These are phyloP conservation scores for Incumbomyces delicatus DNA, from an alignment of 2,329 filamentous ascomycete genomes.

Conservation along the genomic window DNA sequence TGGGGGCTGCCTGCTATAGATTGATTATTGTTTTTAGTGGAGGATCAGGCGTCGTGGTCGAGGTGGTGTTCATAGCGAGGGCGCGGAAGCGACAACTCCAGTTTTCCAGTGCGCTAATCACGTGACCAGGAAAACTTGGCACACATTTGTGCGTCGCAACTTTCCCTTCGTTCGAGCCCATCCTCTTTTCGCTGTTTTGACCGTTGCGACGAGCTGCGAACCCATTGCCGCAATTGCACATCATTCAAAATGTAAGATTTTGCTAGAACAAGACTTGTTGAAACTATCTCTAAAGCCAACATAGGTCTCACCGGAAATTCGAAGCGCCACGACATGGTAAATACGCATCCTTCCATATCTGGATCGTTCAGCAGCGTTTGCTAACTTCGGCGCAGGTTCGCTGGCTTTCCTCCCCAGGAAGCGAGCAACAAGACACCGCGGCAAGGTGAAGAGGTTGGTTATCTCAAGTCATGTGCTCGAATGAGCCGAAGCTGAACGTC, in stretches of 20 bases:
- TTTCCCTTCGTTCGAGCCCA: too few relatives aligned
- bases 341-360: slow-evolving; percentile 1
- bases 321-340: slow-evolving; percentile 94
- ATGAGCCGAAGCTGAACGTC: slow-evolving; percentile 22
- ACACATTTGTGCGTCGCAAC: too few relatives aligned
- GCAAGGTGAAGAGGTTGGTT: slow-evolving; percentile 92
- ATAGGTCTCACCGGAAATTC: slow-evolving; percentile 54
- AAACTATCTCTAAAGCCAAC: slow-evolving; percentile 1
- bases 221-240: neutral
- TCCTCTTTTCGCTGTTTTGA: neutral
- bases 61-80: too few relatives aligned
- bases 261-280: neutral
- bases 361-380: slow-evolving; percentile 15
- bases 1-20: too few relatives aligned
- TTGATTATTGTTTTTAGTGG: too few relatives aligned
- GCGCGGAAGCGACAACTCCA: too few relatives aligned
- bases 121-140: too few relatives aligned
- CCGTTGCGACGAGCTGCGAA: neutral
- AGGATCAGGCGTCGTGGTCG: too few relatives aligned
- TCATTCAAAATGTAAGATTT: slow-evolving; percentile 3
- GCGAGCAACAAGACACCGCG: slow-evolving; percentile 86
- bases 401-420: slow-evolving; percentile 82
- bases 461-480: slow-evolving; percentile 21
- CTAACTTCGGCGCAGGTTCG: slow-evolving; percentile 42
- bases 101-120: too few relatives aligned